A percentile compares a stretch with the other conserved stretches of the same genome.
These are phyloP conservation scores for Hypoxylon rubiginosum DNA, from an alignment of 2,329 filamentous ascomycete species.

Conservation along the genomic window DNA sequence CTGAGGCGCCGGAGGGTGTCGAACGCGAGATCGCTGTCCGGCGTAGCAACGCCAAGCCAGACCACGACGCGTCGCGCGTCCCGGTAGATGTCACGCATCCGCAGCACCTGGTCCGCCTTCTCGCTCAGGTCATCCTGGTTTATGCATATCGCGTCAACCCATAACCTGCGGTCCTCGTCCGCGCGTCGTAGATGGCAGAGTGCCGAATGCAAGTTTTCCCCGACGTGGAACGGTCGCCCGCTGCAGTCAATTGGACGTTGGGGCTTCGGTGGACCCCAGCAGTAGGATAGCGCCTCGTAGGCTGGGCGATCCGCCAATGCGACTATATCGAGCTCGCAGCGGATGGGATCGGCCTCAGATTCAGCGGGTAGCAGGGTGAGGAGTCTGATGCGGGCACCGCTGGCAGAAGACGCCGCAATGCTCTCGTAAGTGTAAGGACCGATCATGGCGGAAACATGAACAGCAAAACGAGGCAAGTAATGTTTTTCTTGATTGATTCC, in stretches of 20 bases:
- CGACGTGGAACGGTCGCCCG: not conserved
- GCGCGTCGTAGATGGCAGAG: not conserved
- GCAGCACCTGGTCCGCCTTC: constrained; percentile 23
- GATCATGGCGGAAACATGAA: not conserved
- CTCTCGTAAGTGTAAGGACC: not conserved
- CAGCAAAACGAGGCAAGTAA: not conserved
- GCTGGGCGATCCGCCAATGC: not conserved
- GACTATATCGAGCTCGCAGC: not conserved
- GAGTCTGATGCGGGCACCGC: constrained; percentile 1
- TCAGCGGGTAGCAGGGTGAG: constrained; percentile 2
- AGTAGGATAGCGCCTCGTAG: constrained; percentile 16
- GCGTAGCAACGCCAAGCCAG: constrained; percentile 7
- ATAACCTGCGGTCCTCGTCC: not conserved
- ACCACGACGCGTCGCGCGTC: not conserved
- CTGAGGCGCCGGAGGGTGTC: not conserved
- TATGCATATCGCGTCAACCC: too few species aligned
- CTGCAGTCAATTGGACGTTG: not conserved
- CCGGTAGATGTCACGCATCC: constrained; percentile 32
- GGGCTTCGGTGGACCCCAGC: constrained; percentile 2
- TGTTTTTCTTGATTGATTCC: not conserved
- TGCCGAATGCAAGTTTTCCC: constrained; percentile 1
- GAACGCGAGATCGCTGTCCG: not conserved
- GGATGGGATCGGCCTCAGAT: constrained; percentile 1
- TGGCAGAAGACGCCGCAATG: not conserved
- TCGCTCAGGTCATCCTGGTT: constrained; percentile 26